A percentile compares a stretch with the other conserved stretches of the same genome.
Evolutionary conservation across 371 early-diverging fungal species (phyloP).

Genomic region (Phascolomyces articulosus): DNA sequence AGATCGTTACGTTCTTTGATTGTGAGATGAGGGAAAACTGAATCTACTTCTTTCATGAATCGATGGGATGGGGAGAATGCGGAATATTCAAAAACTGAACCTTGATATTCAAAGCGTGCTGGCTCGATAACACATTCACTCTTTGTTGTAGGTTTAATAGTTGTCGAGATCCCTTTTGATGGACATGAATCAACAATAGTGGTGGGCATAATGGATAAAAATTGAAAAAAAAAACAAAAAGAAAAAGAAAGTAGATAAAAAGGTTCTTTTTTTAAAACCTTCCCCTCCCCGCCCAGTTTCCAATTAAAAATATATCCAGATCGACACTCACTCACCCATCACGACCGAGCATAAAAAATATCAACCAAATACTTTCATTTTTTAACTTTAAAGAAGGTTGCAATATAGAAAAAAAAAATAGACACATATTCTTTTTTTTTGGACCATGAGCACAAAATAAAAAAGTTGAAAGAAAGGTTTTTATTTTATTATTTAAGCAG

Average conservation of each 20-base stretch:
- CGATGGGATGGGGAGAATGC: constrained; percentile 37
- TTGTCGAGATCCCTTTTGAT: background rate
- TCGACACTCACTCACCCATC: no score
- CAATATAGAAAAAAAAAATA: no score
- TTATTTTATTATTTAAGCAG: constrained; percentile 35
- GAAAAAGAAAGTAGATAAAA: background rate
- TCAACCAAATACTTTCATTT: no score
- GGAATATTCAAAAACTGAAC: constrained; percentile 45
- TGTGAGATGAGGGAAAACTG: constrained; percentile 52
- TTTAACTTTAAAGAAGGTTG: no score
- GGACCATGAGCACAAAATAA: background rate
- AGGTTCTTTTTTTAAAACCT: no score
- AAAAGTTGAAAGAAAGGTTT: background rate
- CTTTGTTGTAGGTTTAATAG: constrained; percentile 4
- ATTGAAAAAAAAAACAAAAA: background rate
- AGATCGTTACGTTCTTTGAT: constrained; percentile 50
- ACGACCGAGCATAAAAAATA: no score
- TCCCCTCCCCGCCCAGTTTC: no score
- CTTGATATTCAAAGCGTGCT: constrained; percentile 27
- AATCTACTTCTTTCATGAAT: constrained; percentile 35
- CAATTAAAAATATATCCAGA: no score
- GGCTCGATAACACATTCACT: constrained; percentile 27
- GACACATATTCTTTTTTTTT: no score
- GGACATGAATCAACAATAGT: background rate
- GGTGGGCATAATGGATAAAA: background rate